A percentile compares a stretch with the other conserved stretches of the same genome.
These are phyloP conservation scores for Penicillium dipodomyicola DNA, from an alignment of 495 filamentous ascomycete species.

Conservation along the genomic window DNA sequence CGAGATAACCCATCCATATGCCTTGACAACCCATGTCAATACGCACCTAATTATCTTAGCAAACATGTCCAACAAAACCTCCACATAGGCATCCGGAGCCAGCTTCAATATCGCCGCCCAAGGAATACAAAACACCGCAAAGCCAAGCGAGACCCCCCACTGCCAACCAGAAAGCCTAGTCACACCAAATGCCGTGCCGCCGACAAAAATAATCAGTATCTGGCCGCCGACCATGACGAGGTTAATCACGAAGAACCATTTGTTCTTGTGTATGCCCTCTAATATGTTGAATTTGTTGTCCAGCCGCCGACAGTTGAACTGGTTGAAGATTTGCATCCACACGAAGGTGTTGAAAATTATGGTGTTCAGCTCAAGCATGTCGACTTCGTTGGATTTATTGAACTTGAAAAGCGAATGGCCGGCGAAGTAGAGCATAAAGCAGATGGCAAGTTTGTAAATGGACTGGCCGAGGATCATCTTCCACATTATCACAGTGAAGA, in stretches of 20 bases:
- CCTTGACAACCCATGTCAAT: no score
- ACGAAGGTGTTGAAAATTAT: constrained; percentile 93
- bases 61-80: no score
- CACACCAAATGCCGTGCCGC: constrained; percentile 72
- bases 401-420: constrained; percentile 45
- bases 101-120: no score
- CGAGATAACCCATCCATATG: no score
- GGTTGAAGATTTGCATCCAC: constrained; percentile 97
- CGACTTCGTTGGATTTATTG: constrained; percentile 35
- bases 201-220: constrained; percentile 76
- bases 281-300: constrained; percentile 91
- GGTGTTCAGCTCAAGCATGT: constrained; percentile 40
- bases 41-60: no score
- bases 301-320: constrained; percentile 87
- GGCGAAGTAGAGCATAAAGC: constrained; percentile 76
- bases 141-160: no score
- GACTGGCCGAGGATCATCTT: constrained; percentile 93
- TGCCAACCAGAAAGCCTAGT: constrained; percentile 22
- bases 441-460: constrained; percentile 74
- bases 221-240: constrained; percentile 75
- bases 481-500: constrained; percentile 88
- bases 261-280: constrained; percentile 73
- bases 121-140: no score
- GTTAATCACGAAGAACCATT: constrained; percentile 79
- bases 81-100: no score